Percentiles rank a stretch among this genome's conserved stretches.
phyloP scores from a whole-genome alignment of 2,329 filamentous ascomycete genomes.

The Drechslerella dactyloides region DNA sequence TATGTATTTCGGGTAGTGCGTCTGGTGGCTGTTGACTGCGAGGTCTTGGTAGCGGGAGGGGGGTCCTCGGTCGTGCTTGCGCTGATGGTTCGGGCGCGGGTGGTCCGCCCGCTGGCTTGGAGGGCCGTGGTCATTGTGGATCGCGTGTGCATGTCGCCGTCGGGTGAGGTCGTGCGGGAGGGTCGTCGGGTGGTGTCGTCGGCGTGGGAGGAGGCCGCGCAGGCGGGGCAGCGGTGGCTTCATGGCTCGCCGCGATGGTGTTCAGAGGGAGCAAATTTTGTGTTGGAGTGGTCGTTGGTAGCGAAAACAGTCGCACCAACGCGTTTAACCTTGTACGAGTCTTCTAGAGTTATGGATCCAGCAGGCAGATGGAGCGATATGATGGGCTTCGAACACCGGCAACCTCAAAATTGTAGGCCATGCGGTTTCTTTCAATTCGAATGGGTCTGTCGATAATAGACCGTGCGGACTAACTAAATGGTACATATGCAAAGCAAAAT shows the following conservation, averaged over 20 bases:
- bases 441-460: conserved; percentile 45
- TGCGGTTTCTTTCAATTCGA: conserved; percentile 49
- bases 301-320: neutral
- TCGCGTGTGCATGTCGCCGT: neutral
- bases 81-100: neutral
- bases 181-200: neutral
- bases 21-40: neutral
- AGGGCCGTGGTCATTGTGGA: neutral
- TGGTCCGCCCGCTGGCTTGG: neutral
- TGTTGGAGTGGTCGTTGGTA: neutral
- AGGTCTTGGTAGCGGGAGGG: neutral
- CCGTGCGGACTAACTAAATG: conserved; percentile 9
- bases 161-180: neutral
- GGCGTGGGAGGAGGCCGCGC: neutral
- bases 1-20: neutral
- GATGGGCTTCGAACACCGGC: conserved; percentile 40
- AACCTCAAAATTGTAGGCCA: conserved; percentile 51
- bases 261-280: neutral
- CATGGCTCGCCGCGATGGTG: neutral
- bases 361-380: no score
- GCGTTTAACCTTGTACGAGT: neutral
- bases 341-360: no score
- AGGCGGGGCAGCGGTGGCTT: neutral
- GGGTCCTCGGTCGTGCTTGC: neutral
- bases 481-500: conserved; percentile 28